phyloP scores from a whole-genome alignment of 176 grass and related monocot species.

The Neostapfia colusana region DNA sequence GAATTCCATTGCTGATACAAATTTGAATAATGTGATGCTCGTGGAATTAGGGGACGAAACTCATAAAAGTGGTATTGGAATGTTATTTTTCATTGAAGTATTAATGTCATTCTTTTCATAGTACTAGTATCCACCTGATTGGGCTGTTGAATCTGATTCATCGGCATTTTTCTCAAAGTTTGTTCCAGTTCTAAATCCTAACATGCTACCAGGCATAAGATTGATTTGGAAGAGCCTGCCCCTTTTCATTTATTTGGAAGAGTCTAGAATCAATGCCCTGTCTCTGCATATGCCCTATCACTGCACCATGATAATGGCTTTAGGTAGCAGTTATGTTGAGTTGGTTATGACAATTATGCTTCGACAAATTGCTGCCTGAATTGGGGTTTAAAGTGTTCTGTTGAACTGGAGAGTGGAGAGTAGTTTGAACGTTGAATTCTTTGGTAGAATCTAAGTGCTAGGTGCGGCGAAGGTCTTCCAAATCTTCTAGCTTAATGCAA shows the following conservation, averaged over 20 bases:
- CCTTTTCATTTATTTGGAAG: conserved; percentile 15
- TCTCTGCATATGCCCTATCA: conserved; percentile 23
- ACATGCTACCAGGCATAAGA: neutral
- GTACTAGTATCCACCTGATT: neutral
- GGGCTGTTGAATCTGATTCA: conserved; percentile 9
- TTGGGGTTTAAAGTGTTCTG: neutral
- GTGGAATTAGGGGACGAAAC: neutral
- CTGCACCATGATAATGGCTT: neutral
- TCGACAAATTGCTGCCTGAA: conserved; percentile 5
- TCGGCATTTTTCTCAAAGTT: neutral
- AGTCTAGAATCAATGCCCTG: conserved; percentile 9
- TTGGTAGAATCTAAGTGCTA: neutral
- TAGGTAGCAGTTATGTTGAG: neutral
- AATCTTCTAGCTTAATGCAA: conserved; percentile 10
- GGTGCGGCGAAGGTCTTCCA: neutral
- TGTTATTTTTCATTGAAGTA: neutral
- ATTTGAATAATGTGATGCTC: conserved; percentile 21
- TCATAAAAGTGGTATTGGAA: neutral
- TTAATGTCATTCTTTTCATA: conserved; percentile 18
- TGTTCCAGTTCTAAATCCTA: neutral
- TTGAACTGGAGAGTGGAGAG: conserved; percentile 2
- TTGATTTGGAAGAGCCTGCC: conserved; percentile 3
- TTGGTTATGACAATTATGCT: neutral
- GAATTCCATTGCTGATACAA: neutral
- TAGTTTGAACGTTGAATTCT: neutral